Conservation (phyloP, 2,329 filamentous ascomycete genomes). For the Ophiostoma populinum region DNA sequence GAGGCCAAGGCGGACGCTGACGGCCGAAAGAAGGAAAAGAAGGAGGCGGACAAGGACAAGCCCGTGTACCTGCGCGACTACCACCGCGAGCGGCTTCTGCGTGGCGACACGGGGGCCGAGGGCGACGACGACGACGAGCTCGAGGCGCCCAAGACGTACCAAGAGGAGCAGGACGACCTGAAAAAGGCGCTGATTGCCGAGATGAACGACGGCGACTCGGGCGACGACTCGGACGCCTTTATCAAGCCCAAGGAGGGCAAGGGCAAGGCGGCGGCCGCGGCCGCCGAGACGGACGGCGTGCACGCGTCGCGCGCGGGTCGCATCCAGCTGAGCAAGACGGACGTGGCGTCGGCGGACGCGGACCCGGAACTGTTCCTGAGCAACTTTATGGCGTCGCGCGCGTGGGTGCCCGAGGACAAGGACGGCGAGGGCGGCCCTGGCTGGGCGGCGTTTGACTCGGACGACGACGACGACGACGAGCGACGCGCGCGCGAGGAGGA, state of each 20-base stretch:
- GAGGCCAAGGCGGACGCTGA: conserved; percentile 20
- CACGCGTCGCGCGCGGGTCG: conserved; percentile 37
- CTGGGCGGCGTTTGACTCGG: conserved; percentile 77
- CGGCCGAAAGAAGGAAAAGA: too few species aligned
- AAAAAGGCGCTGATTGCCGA: conserved; percentile 64
- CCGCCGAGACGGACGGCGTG: conserved; percentile 26
- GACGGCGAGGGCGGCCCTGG: conserved; percentile 34
- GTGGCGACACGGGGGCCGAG: conserved; percentile 47
- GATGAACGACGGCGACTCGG: conserved; percentile 52
- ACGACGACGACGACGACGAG: conserved; percentile 75
- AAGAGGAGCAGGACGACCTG: conserved; percentile 71
- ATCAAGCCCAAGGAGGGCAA: conserved; percentile 48
- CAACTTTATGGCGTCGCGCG: conserved; percentile 83
- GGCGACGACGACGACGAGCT: conserved; percentile 34
- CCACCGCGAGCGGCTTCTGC: conserved; percentile 72
- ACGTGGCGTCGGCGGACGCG: conserved; percentile 63
- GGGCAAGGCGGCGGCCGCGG: conserved; percentile 14
- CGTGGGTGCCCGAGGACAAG: conserved; percentile 51
- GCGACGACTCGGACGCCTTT: conserved; percentile 54
- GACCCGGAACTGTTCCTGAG: conserved; percentile 82
- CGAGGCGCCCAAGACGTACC: conserved; percentile 45
- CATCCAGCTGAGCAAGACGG: conserved; percentile 34
- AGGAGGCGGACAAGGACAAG: too few species aligned
- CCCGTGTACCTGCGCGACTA: conserved; percentile 79
- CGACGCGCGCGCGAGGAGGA: conserved; percentile 59